Conservation (phyloP, 139 green algal genomes). For the Picochlorum sp. region DNA sequence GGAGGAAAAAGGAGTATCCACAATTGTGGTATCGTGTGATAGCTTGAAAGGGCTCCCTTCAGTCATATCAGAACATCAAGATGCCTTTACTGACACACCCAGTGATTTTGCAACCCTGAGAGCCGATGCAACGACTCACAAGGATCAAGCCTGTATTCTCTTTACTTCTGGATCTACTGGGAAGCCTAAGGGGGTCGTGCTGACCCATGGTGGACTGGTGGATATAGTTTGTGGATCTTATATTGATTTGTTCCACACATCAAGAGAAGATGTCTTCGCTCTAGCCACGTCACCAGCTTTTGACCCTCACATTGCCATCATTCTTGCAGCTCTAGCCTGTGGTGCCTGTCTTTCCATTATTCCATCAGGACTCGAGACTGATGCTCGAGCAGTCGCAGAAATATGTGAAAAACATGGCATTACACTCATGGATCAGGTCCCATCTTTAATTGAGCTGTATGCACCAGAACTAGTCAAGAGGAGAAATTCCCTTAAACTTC, state of each 20-base stretch:
- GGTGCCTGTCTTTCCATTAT: conserved; percentile 4
- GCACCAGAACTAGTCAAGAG: not conserved
- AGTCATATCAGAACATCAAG: too few species aligned
- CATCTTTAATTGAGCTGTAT: conserved; percentile 2
- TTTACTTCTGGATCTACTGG: conserved; percentile 62
- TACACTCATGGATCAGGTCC: conserved; percentile 1
- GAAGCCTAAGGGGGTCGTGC: conserved; percentile 44
- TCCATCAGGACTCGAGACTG: not conserved
- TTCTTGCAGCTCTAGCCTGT: not conserved
- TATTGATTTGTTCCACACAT: conserved; percentile 1
- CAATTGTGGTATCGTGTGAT: too few species aligned
- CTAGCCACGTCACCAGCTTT: not conserved
- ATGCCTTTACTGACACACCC: too few species aligned
- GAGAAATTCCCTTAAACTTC: not conserved
- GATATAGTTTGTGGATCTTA: conserved; percentile 19
- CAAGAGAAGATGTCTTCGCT: conserved; percentile 1
- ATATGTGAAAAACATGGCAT: conserved; percentile 11
- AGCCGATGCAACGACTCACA: too few species aligned
- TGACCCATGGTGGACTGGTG: conserved; percentile 15
- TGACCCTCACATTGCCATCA: conserved; percentile 6
- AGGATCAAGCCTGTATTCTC: not conserved
- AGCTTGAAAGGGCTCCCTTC: too few species aligned
- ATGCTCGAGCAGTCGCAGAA: conserved; percentile 7
- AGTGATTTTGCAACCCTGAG: too few species aligned
- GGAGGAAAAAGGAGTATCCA: too few species aligned